These are phyloP conservation scores for Hemileia vastatrix DNA, from an alignment of 1,284 basidiomycete genomes.

Conservation along the genomic window DNA sequence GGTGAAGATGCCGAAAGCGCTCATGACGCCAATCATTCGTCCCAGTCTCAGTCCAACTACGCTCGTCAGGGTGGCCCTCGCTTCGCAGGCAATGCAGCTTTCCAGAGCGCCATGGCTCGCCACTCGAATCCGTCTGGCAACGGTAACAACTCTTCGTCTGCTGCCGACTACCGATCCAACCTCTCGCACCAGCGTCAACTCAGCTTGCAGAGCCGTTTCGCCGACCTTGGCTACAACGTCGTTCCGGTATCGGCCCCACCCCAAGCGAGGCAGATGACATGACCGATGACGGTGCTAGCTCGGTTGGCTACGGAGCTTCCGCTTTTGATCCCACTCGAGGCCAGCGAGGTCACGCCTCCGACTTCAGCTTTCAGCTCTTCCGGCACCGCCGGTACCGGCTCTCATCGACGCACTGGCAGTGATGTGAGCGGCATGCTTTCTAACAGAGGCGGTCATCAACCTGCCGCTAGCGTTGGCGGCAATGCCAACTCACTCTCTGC, in stretches of 20 bases:
- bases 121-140: conserved; percentile 25
- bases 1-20: no score
- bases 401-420: conserved; percentile 33
- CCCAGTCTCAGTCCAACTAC: no score
- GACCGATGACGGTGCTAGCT: conserved; percentile 33
- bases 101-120: conserved; percentile 35
- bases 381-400: background rate
- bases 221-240: conserved; percentile 33
- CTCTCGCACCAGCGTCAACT: conserved; percentile 34
- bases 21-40: no score
- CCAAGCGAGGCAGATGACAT: conserved; percentile 23
- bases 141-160: conserved; percentile 19
- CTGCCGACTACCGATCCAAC: no score
- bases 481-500: conserved; percentile 25
- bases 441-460: conserved; percentile 28
- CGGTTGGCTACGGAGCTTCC: conserved; percentile 28
- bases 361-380: background rate
- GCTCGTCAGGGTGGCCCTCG: conserved; percentile 34
- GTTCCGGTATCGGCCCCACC: conserved; percentile 22
- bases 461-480: conserved; percentile 28
- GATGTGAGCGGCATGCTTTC: conserved; percentile 29
- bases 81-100: conserved; percentile 37
- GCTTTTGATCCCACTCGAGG: conserved; percentile 34
- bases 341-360: background rate
- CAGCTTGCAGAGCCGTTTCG: conserved; percentile 33